Percentiles rank a stretch among this genome's conserved stretches.
Evolutionary conservation across 2,329 filamentous ascomycete genomes (phyloP).

Genomic region (Pseudogymnoascus verrucosus): DNA sequence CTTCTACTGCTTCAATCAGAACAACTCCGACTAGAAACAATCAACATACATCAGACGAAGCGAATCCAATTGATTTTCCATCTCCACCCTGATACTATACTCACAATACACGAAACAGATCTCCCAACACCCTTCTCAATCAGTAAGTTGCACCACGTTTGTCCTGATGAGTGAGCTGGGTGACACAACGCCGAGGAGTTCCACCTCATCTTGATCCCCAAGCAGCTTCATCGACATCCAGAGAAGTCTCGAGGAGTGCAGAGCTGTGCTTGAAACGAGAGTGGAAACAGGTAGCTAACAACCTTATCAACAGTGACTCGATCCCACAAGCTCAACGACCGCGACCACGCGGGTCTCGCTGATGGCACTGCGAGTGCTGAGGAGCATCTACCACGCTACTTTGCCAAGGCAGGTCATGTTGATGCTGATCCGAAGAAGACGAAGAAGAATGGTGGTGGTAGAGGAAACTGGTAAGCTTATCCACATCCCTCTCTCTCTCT

Average conservation of each 20-base stretch:
- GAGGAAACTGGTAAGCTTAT: slow-evolving; percentile 77
- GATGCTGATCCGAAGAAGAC: slow-evolving; percentile 83
- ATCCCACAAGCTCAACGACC: slow-evolving; percentile 91
- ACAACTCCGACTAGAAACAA: not conserved
- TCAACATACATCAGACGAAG: not conserved
- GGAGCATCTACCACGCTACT: slow-evolving; percentile 81
- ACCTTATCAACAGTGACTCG: slow-evolving; percentile 72
- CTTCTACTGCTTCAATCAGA: not conserved
- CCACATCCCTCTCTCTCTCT: not conserved
- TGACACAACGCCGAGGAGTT: not conserved
- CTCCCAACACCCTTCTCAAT: not conserved
- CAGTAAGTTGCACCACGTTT: not conserved
- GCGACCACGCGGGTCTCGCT: slow-evolving; percentile 73
- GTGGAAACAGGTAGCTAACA: not conserved
- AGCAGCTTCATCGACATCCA: not conserved
- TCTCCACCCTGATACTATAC: not conserved
- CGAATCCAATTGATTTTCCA: not conserved
- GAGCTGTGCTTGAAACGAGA: not conserved
- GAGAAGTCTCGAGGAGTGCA: not conserved
- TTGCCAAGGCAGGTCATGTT: slow-evolving; percentile 75
- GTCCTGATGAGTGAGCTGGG: not conserved
- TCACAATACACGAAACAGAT: not conserved
- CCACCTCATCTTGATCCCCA: not conserved
- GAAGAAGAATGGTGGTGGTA: slow-evolving; percentile 93
- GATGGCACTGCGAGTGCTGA: slow-evolving; percentile 63